Evolutionary conservation across 2,329 filamentous ascomycete species (phyloP), one percentile per base, ranked within the genome.

Genomic region (Cephalotrichum gorgonifer): DNA sequence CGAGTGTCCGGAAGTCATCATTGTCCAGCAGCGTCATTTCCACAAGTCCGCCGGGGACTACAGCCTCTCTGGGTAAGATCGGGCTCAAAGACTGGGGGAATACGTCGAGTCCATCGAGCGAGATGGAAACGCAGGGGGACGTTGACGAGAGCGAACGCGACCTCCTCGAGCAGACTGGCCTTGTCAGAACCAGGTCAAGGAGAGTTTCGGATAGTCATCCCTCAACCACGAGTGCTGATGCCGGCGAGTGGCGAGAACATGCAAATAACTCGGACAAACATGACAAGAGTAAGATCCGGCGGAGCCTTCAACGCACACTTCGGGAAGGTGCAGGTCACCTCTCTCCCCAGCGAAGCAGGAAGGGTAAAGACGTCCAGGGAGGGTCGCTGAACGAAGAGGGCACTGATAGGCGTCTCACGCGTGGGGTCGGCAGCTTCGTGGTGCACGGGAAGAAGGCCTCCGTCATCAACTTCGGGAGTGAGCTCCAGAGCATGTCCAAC

Each of bases 401-500:
- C 54, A 58, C 76, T 67, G 70, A 85, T 33, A 85, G 88, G 56
- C 81, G 85, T 11, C 73, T 98, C 12, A 74, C 85, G 6, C 81
- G 93, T 44, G 85, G 85, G 12, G 81, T 86, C 12, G 88, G 88
- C 5, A 95, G 88, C 58, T 98, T 98, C 64, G 95, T 93, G 4
- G 83, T 98, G 4, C 93, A 98, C 60, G 91, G 93, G 52, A 98
- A 97, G 71, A 97, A 98, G 66, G 93, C 93, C 3, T 95, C 89
- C 1, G 87, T 98, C 50, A 88, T 98, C 56, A 94, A 88, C n/a
- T 94, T 98, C 62, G 89, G 90, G 8, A 82, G 83, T n/a, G 91
- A 95, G 57, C 83, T 95, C 70, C 84, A 91, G 58, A 84, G 78
- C 51, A 79, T 90, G 66, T 76, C 83, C 1, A 75, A 81, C 0